Evolutionary conservation across 1,139 yeast species (phyloP).

Genomic region (Cylindricascospora bacillispora): DNA sequence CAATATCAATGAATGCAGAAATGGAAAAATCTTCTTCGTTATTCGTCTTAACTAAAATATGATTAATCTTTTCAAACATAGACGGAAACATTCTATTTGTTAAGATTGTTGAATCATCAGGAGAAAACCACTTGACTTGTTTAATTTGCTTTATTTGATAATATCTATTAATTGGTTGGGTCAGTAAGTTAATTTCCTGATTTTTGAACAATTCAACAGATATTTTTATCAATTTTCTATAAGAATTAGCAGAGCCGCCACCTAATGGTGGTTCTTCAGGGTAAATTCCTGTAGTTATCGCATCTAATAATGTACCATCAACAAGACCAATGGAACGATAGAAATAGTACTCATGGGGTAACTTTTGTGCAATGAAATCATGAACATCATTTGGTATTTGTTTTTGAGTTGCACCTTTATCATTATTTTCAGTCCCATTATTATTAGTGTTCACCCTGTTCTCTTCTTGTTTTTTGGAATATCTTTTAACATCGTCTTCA

Average conservation of each 20-base stretch:
- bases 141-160: slow-evolving; percentile 64
- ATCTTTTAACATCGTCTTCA: slow-evolving; percentile 4
- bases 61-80: slow-evolving; percentile 29
- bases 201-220: slow-evolving; percentile 40
- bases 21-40: slow-evolving; percentile 16
- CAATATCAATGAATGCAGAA: slow-evolving; percentile 15
- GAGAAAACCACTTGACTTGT: slow-evolving; percentile 49
- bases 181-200: slow-evolving; percentile 51
- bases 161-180: slow-evolving; percentile 69
- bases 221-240: slow-evolving; percentile 40
- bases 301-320: slow-evolving; percentile 52
- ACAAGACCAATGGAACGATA: slow-evolving; percentile 71
- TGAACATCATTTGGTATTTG: slow-evolving; percentile 62
- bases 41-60: slow-evolving; percentile 27
- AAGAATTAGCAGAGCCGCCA: slow-evolving; percentile 46
- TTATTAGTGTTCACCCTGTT: neutral
- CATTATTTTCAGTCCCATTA: neutral
- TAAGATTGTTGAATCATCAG: slow-evolving; percentile 32
- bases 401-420: slow-evolving; percentile 1
- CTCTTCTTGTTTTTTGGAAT: slow-evolving; percentile 1
- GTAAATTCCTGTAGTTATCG: slow-evolving; percentile 52
- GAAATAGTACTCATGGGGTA: slow-evolving; percentile 78
- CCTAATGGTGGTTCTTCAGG: slow-evolving; percentile 62
- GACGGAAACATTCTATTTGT: slow-evolving; percentile 44
- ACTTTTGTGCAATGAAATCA: slow-evolving; percentile 69